Percentiles rank a stretch among this genome's conserved stretches.
Evolutionary conservation across 139 green algal species (phyloP).

Genomic region (Chlamydomonas incerta): DNA sequence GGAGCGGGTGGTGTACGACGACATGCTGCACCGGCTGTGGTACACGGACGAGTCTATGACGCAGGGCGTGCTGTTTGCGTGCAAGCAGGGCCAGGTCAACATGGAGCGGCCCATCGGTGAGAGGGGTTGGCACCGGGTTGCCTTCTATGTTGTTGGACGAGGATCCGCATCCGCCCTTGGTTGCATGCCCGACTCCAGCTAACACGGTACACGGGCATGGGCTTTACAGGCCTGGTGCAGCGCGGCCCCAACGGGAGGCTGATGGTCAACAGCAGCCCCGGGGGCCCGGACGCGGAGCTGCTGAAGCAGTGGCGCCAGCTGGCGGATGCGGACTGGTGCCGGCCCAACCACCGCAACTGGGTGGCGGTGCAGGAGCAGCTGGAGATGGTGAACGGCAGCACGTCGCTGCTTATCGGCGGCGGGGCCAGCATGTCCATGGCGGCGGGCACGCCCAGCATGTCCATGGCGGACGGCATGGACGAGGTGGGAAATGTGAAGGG

Average conservation of each 20-base stretch:
- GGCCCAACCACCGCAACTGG: slow-evolving; percentile 55
- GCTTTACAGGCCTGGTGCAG: slow-evolving; percentile 23
- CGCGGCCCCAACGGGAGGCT: slow-evolving; percentile 16
- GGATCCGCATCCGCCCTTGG: too few relatives aligned
- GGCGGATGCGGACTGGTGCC: slow-evolving; percentile 55
- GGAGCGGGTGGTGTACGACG: slow-evolving; percentile 69
- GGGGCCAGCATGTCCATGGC: slow-evolving; percentile 25
- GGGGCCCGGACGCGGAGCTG: slow-evolving; percentile 16
- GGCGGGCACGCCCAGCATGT: neutral
- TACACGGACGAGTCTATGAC: slow-evolving; percentile 32
- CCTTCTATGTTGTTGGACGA: too few relatives aligned
- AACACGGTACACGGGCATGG: too few relatives aligned
- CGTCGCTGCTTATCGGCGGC: slow-evolving; percentile 8
- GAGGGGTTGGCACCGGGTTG: too few relatives aligned
- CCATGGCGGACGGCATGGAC: slow-evolving; percentile 28
- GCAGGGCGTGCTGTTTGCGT: slow-evolving; percentile 51
- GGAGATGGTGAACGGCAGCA: slow-evolving; percentile 22
- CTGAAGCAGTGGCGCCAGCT: slow-evolving; percentile 41
- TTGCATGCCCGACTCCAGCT: too few relatives aligned
- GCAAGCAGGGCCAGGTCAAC: slow-evolving; percentile 61
- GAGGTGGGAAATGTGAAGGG: too few relatives aligned
- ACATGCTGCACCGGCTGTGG: slow-evolving; percentile 57
- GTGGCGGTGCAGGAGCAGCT: slow-evolving; percentile 58
- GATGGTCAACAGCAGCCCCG: slow-evolving; percentile 43
- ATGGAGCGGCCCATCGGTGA: slow-evolving; percentile 56